Base-by-base conservation (phyloP, 192 early-diverging fungal genomes). In the Gorgonomyces haynaldii region DNA sequence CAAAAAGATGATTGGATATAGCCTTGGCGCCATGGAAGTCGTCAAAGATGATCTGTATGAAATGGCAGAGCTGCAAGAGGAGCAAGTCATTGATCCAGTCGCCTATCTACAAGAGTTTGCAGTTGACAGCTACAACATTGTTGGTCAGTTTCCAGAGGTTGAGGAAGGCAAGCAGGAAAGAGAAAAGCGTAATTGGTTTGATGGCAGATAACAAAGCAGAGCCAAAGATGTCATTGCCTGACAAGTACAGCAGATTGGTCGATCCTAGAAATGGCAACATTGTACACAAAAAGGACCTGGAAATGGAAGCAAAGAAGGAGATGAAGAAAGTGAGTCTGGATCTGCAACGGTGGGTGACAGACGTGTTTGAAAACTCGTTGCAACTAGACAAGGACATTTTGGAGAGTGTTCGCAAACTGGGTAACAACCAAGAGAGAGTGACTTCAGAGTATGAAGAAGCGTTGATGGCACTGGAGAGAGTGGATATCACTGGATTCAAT, bases 401-500 rank as follows among this genome's bases (percentile, higher is more conserved):
- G 1, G 46, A 56, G 15, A 22, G 37, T 9, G 52, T 53, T 0
- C 35, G 38, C 20, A 17, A 44, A 19, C 37, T 62, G 22, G 44
- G 42, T 30, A 19, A 31, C 17, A 38, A 48, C 20, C 24, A 34
- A 0, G 29, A 29, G 15, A 31, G 22, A 29, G 3, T 39, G 1
- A 16, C 42, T 17, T 19, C 25, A 37, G 29, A 31, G 24, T 21
- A 49, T n/a, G 23, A 49, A 23, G 27, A 17, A 36, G 24, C 19
- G 7, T 17, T 43, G 16, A 28, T 43, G 42, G 42, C n/a, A n/a
- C n/a, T n/a, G n/a, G n/a, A n/a, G n/a, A n/a, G 26, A 34, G 32
- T 25, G 1, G 39, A 25, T 30, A 56, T 39, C 10, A 46, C 50
- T 30, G 67, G 53, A 1, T 70, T 70, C 36, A 58, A 58, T n/a